Evolutionary conservation across 1,284 basidiomycete genomes (phyloP).

Genomic region (Ceratobasidium sp.): DNA sequence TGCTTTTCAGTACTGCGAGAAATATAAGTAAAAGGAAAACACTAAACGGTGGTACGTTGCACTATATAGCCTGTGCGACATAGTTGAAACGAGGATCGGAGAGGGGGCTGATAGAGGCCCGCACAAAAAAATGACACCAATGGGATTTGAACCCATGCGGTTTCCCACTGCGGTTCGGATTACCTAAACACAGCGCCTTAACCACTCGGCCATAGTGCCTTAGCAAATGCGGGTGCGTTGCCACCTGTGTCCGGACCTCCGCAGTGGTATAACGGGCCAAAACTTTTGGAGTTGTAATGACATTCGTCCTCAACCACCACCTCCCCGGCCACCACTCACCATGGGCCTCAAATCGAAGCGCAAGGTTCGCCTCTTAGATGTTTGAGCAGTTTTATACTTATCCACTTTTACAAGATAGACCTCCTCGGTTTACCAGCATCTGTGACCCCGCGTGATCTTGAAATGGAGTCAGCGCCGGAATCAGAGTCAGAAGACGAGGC

Average conservation of each 20-base stretch:
- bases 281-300: slow-evolving; percentile 16
- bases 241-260: not conserved
- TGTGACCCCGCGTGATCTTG: not conserved
- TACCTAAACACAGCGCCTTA: slow-evolving; percentile 46
- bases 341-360: slow-evolving; percentile 24
- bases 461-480: not conserved
- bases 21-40: too few relatives aligned
- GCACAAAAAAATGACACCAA: slow-evolving; percentile 44
- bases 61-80: too few relatives aligned
- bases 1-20: too few relatives aligned
- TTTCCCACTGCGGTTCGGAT: slow-evolving; percentile 45
- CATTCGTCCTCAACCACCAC: not conserved
- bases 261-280: slow-evolving; percentile 10
- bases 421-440: not conserved
- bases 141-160: slow-evolving; percentile 47
- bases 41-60: too few relatives aligned
- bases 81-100: too few relatives aligned
- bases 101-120: too few relatives aligned
- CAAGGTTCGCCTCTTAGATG: not conserved
- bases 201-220: slow-evolving; percentile 47
- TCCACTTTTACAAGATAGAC: slow-evolving; percentile 20
- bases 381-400: not conserved
- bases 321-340: not conserved
- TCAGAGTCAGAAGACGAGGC: not conserved
- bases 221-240: not conserved